These are phyloP conservation scores for Botryotinia narcissicola DNA, from an alignment of 2,329 filamentous ascomycete species.

Conservation along the genomic window DNA sequence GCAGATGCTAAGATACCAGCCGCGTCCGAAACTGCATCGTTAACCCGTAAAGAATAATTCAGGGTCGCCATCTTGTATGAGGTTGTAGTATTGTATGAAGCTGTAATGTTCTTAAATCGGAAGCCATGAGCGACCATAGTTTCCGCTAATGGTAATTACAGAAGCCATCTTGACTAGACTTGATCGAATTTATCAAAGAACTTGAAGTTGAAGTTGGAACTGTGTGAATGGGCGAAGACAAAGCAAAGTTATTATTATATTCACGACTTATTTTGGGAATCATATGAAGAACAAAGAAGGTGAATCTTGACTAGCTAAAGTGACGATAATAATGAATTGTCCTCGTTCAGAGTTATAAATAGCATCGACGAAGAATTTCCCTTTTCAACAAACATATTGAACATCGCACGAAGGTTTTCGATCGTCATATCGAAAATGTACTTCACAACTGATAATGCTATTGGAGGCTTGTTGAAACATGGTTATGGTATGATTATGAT, in stretches of 20 bases:
- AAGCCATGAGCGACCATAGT: not conserved
- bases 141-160: not conserved
- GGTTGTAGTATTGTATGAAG: not conserved
- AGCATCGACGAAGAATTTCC: not conserved
- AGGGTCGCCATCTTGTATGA: not conserved
- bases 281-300: slow-evolving; percentile 8
- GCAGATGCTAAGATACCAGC: not conserved
- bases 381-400: not conserved
- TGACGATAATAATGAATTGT: not conserved
- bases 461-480: not conserved
- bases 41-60: not conserved
- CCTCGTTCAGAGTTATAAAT: not conserved
- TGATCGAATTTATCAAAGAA: slow-evolving; percentile 1
- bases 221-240: slow-evolving; percentile 16
- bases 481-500: not conserved
- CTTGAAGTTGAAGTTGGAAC: not conserved
- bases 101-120: not conserved
- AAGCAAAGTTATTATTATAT: not conserved
- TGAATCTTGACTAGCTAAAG: not conserved
- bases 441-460: not conserved
- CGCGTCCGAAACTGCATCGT: not conserved
- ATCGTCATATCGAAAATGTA: not conserved
- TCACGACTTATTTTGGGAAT: slow-evolving; percentile 2
- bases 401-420: not conserved
- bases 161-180: not conserved